Conservation (phyloP, 305 asterid genomes). For the Nicotiana rustica region DNA sequence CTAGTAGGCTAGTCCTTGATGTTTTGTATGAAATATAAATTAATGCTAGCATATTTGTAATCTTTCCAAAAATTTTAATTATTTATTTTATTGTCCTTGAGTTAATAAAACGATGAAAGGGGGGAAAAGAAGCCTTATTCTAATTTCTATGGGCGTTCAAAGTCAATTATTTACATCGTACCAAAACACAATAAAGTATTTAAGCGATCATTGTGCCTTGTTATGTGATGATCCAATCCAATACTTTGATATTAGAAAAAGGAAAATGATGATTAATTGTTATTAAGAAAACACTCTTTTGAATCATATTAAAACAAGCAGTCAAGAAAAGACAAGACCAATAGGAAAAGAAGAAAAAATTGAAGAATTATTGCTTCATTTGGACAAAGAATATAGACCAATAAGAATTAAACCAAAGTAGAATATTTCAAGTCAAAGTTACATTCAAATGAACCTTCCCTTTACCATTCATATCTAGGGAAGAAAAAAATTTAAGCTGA, state of each 20-base stretch:
- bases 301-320: neutral
- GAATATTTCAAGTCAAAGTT: constrained; percentile 12
- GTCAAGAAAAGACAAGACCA: neutral
- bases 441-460: neutral
- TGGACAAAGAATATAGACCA: neutral
- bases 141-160: neutral
- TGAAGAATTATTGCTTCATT: neutral
- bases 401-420: neutral
- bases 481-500: neutral
- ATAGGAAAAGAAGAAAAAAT: neutral
- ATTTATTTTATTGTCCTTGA: neutral
- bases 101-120: neutral
- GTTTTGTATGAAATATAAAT: neutral
- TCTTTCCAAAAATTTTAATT: neutral
- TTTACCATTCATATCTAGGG: neutral
- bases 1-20: no score
- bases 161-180: neutral
- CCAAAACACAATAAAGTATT: neutral
- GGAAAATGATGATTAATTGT: neutral
- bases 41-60: neutral
- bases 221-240: neutral
- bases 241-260: no score
- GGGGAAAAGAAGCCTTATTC: neutral
- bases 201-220: neutral
- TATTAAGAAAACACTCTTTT: no score